Evolutionary conservation across 208 protist genomes (phyloP).

Genomic region (Polymyxa betae): DNA sequence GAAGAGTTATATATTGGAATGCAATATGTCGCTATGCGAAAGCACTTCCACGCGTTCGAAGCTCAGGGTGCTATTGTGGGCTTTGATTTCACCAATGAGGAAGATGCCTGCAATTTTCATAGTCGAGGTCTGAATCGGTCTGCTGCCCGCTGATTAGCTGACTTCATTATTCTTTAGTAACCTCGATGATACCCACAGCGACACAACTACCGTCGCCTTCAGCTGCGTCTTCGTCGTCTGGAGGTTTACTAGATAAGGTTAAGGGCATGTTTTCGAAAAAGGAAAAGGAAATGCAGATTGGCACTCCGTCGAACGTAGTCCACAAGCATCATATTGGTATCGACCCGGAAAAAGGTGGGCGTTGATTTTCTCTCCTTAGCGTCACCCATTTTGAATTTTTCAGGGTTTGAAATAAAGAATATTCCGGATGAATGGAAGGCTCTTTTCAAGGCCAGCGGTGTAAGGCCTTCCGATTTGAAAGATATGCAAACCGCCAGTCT

Average conservation of each 20-base stretch:
- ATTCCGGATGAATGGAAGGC: constrained; percentile 50
- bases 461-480: constrained; percentile 41
- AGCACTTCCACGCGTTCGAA: constrained; percentile 29
- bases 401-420: constrained; percentile 44
- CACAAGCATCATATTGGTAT: constrained; percentile 34
- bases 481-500: not conserved
- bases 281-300: constrained; percentile 51
- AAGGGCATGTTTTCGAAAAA: constrained; percentile 46
- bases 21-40: not conserved
- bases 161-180: not conserved
- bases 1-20: constrained; percentile 39
- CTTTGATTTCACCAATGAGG: constrained; percentile 42
- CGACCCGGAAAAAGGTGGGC: not conserved
- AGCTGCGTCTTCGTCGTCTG: not conserved
- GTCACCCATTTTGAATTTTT: not conserved
- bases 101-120: constrained; percentile 32
- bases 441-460: constrained; percentile 19
- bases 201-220: constrained; percentile 1
- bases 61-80: not conserved
- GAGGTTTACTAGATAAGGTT: not conserved
- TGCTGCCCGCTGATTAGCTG: not conserved
- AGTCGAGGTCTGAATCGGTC: constrained; percentile 8
- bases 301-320: constrained; percentile 31
- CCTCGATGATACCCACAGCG: not conserved
- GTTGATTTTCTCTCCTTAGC: not conserved